Base-by-base conservation (phyloP, 106 monocot genomes). In the Apostasia ramifera region DNA sequence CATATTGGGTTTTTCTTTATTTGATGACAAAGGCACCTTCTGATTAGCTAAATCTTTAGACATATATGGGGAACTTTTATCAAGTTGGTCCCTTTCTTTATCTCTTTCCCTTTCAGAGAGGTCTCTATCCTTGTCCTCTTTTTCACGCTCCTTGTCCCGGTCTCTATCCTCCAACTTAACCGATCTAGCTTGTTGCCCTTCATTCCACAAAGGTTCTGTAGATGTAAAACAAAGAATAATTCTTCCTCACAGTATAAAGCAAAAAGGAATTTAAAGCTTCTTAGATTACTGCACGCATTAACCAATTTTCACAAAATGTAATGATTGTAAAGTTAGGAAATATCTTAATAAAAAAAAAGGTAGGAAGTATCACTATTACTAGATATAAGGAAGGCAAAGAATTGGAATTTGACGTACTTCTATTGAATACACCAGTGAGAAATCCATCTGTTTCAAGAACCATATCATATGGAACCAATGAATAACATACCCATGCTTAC, bases 361-460 rank as follows among this genome's bases (percentile, higher is more conserved):
- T 5, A 5, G 8, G 8, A 50, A 56, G n/a, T 4, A 56, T 3
- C 56, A 56, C 56, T 1, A n/a, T 13, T 14, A 2, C 4, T n/a
- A 56, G 12, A 66, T 4, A 12, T 3, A 39, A 13, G 6, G 5
- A 61, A 61, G 5, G 6, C 40, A 61, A 40, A 41, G 40, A 41
- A 60, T 15, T 44, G 52, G 52, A 45, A 60, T 39, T 50, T 41
- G 56, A 86, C 91, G 56, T 86, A 91, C 91, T 83, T 80, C 86
- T 91, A 72, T 77, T 84, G 70, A 84, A 71, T 59, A 88, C 84
- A 9, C 84, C 88, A 1, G 84, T 75, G 47, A 88, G 81, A 80
- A 81, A 84, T 55, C 84, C 84, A 81, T 86, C 91, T 91, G 81
- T 81, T 77, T 6, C 48, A 49, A 7, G 48, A 75, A 72, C 69